phyloP scores from a whole-genome alignment of 345 rosid species.

The Aurinia saxatilis region DNA sequence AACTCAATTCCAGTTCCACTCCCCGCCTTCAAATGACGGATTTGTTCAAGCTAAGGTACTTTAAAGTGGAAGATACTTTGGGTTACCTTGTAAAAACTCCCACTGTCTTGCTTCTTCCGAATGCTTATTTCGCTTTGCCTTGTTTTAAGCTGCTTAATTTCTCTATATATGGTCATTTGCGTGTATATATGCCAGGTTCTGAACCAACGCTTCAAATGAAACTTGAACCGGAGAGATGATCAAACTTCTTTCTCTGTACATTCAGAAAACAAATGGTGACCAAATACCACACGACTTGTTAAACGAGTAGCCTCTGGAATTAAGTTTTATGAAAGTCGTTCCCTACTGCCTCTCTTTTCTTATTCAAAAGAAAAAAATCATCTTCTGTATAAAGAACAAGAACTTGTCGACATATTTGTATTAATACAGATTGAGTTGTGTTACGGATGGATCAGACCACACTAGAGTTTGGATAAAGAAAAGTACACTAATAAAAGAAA shows the following conservation, averaged over 20 bases:
- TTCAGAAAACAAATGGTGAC: not conserved
- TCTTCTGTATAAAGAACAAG: not conserved
- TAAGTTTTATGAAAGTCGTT: not conserved
- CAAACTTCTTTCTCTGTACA: not conserved
- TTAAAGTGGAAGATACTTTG: not conserved
- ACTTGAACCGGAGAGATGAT: not conserved
- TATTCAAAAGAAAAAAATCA: not conserved
- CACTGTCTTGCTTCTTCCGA: not conserved
- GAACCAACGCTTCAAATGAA: not conserved
- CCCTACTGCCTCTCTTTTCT: not conserved
- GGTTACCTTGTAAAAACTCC: not conserved
- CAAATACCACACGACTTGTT: too few relatives aligned
- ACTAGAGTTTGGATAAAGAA: not conserved
- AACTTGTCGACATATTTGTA: not conserved
- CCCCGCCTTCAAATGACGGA: conserved; percentile 21
- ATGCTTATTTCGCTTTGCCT: not conserved
- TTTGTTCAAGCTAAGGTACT: conserved; percentile 41
- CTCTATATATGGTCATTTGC: too few relatives aligned
- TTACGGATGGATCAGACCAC: not conserved
- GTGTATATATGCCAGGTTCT: not conserved
- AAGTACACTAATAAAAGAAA: too few relatives aligned
- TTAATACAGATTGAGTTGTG: not conserved
- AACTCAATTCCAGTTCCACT: conserved; percentile 29
- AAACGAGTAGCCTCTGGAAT: too few relatives aligned
- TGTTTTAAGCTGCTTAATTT: too few relatives aligned